phyloP scores from a whole-genome alignment of 2,329 filamentous ascomycete genomes.

The Plectosphaerella sp. region DNA sequence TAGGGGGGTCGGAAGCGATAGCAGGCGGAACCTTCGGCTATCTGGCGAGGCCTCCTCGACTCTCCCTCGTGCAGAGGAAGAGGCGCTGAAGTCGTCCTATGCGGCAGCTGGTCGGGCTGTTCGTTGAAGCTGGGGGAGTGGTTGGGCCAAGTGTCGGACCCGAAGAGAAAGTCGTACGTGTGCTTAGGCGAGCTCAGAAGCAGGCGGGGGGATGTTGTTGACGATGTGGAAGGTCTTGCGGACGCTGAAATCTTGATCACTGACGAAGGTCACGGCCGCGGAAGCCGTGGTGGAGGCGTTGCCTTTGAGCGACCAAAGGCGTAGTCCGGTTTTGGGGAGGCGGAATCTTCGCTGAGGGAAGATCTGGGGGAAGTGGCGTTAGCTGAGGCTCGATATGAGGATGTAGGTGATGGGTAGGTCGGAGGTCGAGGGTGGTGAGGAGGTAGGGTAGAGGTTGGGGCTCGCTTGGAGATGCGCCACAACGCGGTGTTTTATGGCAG shows the following conservation, averaged over 20 bases:
- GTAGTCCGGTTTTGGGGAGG: constrained; percentile 16
- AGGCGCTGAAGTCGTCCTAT: constrained; percentile 97
- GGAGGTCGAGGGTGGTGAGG: background rate
- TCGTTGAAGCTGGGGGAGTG: constrained; percentile 47
- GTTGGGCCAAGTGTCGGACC: constrained; percentile 46
- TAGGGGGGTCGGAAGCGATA: constrained; percentile 97
- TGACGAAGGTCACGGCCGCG: constrained; percentile 56
- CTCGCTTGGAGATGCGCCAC: background rate
- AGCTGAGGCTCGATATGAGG: constrained; percentile 1
- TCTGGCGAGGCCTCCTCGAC: constrained; percentile 97
- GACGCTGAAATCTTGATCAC: constrained; percentile 67
- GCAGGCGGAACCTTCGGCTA: constrained; percentile 83
- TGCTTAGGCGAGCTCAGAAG: constrained; percentile 45
- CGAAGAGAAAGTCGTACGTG: constrained; percentile 35
- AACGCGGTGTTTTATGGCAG: background rate
- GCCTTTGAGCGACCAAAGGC: constrained; percentile 71
- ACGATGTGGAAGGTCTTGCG: constrained; percentile 62
- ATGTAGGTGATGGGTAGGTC: too few relatives aligned
- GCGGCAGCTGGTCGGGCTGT: constrained; percentile 87
- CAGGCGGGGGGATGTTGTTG: constrained; percentile 59
- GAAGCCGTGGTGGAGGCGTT: constrained; percentile 55
- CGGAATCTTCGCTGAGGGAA: constrained; percentile 9
- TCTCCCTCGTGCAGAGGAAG: constrained; percentile 99
- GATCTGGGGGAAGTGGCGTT: constrained; percentile 5
- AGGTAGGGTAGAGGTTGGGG: background rate